Base-by-base conservation (phyloP, 2,329 filamentous ascomycete genomes). In the Gnomoniopsis sp. region DNA sequence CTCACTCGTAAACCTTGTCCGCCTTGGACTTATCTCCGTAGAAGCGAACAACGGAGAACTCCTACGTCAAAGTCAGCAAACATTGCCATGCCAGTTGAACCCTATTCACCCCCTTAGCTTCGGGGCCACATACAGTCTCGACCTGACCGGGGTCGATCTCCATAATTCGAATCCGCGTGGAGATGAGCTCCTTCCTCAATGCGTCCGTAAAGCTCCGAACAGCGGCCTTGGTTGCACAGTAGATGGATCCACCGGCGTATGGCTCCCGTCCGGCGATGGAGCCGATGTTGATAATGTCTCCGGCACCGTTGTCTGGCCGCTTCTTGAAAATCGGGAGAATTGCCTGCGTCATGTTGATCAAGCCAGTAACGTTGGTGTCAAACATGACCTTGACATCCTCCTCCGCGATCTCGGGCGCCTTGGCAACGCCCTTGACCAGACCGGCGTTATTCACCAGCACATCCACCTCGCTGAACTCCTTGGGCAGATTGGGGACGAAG, bases 301-400 rank as follows among this genome's bases (percentile, higher is more conserved):
- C 93, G 47, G 83, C 79, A 58, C 92, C 93, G 60, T 89, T 88
- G 58, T 93, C 82, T 70, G 76, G 84, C 73, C 83, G 90, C 66
- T 84, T 79, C 74, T 91, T 88, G 81, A 93, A 96, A 71, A 92
- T 87, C 54, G 90, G 86, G 19, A 98, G 75, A 46, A 97, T 80
- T 49, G 90, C 90, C 79, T 99, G 95, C 0, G 95, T 98, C 89
- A 98, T 91, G 79, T 93, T 90, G 78, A 99, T 95, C 36, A 99
- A 81, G 30, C 95, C 95, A 2, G 89, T 76, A 54, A 98, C 93
- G 72, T 99, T 99, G 59, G 95, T 98, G 49, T 84, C 77, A 71
- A 97, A 91, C 92, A 98, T 97, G 72, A 87, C 69, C 67, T 89
- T 81, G 67, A 97, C 89, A 75, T 99, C 93, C 59, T 88, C 87